Evolutionary conservation across 805 yeast species (phyloP).

Genomic region (Cyberlindnera xishuangbannaensis): DNA sequence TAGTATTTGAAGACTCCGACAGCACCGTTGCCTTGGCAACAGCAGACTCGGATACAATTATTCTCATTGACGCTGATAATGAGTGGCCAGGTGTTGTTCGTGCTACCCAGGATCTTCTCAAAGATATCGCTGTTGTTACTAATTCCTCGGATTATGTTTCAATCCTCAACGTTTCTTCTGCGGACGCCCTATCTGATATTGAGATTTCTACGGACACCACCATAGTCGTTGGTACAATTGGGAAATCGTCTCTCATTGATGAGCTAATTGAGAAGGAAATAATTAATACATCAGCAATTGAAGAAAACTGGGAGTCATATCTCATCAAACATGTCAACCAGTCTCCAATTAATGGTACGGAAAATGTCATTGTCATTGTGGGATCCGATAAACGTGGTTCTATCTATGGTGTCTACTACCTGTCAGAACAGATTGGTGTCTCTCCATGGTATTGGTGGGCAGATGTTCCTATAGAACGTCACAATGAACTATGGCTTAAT

Average conservation of each 20-base stretch:
- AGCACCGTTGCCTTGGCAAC: slow-evolving; percentile 3
- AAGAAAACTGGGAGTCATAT: slow-evolving; percentile 10
- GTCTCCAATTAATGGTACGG: slow-evolving; percentile 2
- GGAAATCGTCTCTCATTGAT: slow-evolving; percentile 7
- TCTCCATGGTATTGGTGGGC: slow-evolving; percentile 14
- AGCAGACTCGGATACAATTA: slow-evolving; percentile 1
- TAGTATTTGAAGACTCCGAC: slow-evolving; percentile 2
- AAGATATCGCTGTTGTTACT: slow-evolving; percentile 7
- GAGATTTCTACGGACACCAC: slow-evolving; percentile 5
- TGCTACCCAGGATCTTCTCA: slow-evolving; percentile 7
- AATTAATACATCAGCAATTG: slow-evolving; percentile 2
- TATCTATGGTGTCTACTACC: slow-evolving; percentile 9
- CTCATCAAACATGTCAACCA: slow-evolving; percentile 3
- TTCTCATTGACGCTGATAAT: slow-evolving; percentile 2
- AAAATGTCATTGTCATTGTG: slow-evolving; percentile 5
- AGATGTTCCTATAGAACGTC: slow-evolving; percentile 6
- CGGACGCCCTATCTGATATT: background rate
- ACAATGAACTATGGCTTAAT: slow-evolving; percentile 4
- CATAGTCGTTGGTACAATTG: slow-evolving; percentile 11
- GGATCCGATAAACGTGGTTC: slow-evolving; percentile 14
- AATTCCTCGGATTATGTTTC: background rate
- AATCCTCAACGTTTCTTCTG: background rate
- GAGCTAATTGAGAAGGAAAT: slow-evolving; percentile 1
- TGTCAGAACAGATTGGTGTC: slow-evolving; percentile 13
- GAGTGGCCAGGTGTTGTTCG: slow-evolving; percentile 13